These are phyloP conservation scores for Neltuma alba DNA, from an alignment of 306 rosid genomes.

Conservation along the genomic window DNA sequence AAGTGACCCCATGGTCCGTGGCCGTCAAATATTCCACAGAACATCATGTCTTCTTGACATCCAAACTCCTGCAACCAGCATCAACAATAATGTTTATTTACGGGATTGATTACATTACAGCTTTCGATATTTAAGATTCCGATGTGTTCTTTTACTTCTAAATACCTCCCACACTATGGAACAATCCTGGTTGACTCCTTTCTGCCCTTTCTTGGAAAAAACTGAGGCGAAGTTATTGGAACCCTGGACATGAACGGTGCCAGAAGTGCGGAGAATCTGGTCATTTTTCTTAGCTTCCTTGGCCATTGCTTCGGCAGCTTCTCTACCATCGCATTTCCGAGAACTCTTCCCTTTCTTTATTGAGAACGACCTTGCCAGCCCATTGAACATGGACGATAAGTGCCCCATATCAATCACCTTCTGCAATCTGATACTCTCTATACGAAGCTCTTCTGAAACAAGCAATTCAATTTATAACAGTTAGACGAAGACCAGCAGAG, in stretches of 20 bases:
- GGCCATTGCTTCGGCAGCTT: constrained; percentile 72
- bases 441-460: constrained; percentile 22
- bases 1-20: constrained; percentile 94
- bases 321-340: constrained; percentile 50
- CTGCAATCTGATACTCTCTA: constrained; percentile 11
- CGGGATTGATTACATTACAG: not conserved
- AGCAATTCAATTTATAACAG: constrained; percentile 4
- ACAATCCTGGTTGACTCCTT: constrained; percentile 89
- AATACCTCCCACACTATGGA: constrained; percentile 92
- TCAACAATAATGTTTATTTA: not conserved
- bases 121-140: not conserved
- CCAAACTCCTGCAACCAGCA: constrained; percentile 68
- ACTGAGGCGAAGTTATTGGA: constrained; percentile 76
- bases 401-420: constrained; percentile 59
- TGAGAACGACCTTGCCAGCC: constrained; percentile 59
- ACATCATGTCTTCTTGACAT: constrained; percentile 82
- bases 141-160: not conserved
- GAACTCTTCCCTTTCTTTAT: constrained; percentile 51
- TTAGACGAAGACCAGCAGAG: not conserved
- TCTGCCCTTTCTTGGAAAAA: constrained; percentile 73
- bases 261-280: constrained; percentile 53
- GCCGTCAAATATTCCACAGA: constrained; percentile 87
- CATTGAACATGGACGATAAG: constrained; percentile 68
- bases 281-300: constrained; percentile 76
- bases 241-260: constrained; percentile 52